Evolutionary conservation across 1,284 basidiomycete genomes (phyloP).

Genomic region (Singerocomus inundabilis): DNA sequence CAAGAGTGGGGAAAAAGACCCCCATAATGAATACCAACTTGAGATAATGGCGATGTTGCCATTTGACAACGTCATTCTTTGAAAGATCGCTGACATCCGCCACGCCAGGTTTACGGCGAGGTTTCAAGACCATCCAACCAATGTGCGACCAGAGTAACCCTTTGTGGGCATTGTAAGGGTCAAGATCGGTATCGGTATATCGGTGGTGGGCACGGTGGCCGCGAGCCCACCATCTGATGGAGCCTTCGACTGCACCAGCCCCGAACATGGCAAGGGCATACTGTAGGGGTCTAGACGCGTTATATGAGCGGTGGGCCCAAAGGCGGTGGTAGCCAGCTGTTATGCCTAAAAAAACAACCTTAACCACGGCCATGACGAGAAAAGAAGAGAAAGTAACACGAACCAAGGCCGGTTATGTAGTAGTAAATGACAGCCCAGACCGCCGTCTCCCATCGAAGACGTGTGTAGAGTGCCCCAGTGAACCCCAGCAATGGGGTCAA

Average conservation of each 20-base stretch:
- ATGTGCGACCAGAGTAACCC: slow-evolving; percentile 81
- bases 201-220: slow-evolving; percentile 93
- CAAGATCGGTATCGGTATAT: slow-evolving; percentile 94
- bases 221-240: slow-evolving; percentile 94
- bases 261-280: slow-evolving; percentile 78
- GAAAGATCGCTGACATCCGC: slow-evolving; percentile 86
- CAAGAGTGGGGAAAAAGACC: slow-evolving; percentile 70
- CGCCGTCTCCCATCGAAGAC: slow-evolving; percentile 65
- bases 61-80: slow-evolving; percentile 74
- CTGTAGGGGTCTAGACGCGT: slow-evolving; percentile 79
- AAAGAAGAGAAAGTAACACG: slow-evolving; percentile 20
- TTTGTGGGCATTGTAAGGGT: slow-evolving; percentile 90
- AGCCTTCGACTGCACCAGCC: slow-evolving; percentile 86
- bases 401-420: slow-evolving; percentile 81
- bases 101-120: slow-evolving; percentile 82
- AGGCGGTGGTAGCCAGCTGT: slow-evolving; percentile 88
- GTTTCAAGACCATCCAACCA: slow-evolving; percentile 93
- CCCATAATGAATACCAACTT: slow-evolving; percentile 71
- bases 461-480: slow-evolving; percentile 62
- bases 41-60: slow-evolving; percentile 87
- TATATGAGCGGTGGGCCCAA: slow-evolving; percentile 91
- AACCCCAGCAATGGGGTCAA: slow-evolving; percentile 71
- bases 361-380: not conserved
- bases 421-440: slow-evolving; percentile 78
- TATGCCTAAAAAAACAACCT: slow-evolving; percentile 42